Conservation (phyloP, 306 rosid genomes). For the Carpinus viminea region DNA sequence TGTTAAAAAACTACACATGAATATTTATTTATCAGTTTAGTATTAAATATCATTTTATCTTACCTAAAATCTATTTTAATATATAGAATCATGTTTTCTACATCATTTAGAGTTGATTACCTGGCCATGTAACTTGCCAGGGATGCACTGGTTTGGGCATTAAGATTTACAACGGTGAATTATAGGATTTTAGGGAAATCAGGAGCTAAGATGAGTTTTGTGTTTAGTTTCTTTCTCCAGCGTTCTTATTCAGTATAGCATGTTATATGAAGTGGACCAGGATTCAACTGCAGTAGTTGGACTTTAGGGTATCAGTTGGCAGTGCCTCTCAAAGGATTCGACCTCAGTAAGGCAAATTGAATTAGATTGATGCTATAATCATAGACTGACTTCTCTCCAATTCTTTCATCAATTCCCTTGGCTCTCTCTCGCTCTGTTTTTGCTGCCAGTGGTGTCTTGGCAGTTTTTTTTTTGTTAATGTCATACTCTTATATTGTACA, state of each 20-base stretch:
- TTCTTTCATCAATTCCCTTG: neutral
- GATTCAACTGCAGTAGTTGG: neutral
- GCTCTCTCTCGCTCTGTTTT: neutral
- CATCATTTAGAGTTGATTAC: slow-evolving; percentile 3
- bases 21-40: neutral
- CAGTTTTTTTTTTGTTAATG: neutral
- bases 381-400: neutral
- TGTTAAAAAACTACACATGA: neutral
- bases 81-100: neutral
- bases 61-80: neutral
- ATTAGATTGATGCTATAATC: neutral
- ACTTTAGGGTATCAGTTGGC: neutral
- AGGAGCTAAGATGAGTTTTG: neutral
- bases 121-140: neutral
- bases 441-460: neutral
- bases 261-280: neutral
- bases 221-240: neutral
- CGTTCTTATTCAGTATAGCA: neutral
- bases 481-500: neutral
- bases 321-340: neutral
- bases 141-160: slow-evolving; percentile 1
- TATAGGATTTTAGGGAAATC: neutral
- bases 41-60: neutral
- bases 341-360: neutral
- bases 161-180: neutral